phyloP scores from a whole-genome alignment of 2,329 filamentous ascomycete species.

The Ascocoryne sarcoides region DNA sequence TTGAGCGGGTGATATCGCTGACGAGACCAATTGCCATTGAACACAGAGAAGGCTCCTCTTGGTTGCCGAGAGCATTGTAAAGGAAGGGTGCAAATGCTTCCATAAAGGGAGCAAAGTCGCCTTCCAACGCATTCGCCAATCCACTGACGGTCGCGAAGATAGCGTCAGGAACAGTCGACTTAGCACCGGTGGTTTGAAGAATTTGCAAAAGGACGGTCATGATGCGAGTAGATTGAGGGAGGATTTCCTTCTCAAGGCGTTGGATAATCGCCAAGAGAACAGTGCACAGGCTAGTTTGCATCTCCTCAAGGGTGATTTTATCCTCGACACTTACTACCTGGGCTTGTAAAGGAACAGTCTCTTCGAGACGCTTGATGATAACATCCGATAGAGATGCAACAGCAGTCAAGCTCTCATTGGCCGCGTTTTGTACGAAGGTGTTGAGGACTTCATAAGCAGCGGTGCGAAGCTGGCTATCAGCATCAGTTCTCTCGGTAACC shows the following conservation, averaged over 20 bases:
- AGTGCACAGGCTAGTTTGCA: slow-evolving; percentile 90
- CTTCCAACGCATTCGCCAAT: slow-evolving; percentile 84
- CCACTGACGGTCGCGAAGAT: slow-evolving; percentile 87
- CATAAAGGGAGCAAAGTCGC: slow-evolving; percentile 96
- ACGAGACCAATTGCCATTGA: slow-evolving; percentile 96
- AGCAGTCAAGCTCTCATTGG: slow-evolving; percentile 71
- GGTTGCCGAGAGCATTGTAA: slow-evolving; percentile 88
- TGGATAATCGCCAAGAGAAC: slow-evolving; percentile 88
- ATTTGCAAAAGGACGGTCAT: slow-evolving; percentile 85
- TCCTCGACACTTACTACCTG: slow-evolving; percentile 97
- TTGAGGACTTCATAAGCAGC: slow-evolving; percentile 96
- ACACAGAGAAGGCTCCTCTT: slow-evolving; percentile 89
- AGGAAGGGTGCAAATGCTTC: slow-evolving; percentile 87
- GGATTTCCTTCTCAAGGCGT: slow-evolving; percentile 83
- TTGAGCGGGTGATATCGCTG: slow-evolving; percentile 87
- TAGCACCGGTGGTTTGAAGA: slow-evolving; percentile 65
- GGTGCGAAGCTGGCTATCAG: slow-evolving; percentile 82
- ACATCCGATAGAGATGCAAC: slow-evolving; percentile 80
- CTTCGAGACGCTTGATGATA: slow-evolving; percentile 82
- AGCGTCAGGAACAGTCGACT: slow-evolving; percentile 90
- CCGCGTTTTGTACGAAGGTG: slow-evolving; percentile 85
- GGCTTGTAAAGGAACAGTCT: slow-evolving; percentile 78
- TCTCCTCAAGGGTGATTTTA: slow-evolving; percentile 89
- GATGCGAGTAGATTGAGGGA: slow-evolving; percentile 83
- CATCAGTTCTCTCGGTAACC: slow-evolving; percentile 74